phyloP scores from a whole-genome alignment of 2,329 filamentous ascomycete genomes.

The Penicillium sp. region DNA sequence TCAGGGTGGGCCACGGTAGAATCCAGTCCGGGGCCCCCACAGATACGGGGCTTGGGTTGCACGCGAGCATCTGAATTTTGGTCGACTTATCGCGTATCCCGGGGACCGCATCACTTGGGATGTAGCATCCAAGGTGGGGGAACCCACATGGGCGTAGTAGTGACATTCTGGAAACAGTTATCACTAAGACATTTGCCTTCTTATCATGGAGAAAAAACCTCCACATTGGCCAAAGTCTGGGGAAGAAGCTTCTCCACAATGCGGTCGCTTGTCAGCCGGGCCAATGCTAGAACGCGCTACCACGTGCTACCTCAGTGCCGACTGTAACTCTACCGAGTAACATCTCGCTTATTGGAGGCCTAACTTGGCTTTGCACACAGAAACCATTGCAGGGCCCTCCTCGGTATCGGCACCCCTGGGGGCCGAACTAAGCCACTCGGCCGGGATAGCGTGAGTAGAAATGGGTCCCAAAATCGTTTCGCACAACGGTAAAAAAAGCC shows the following conservation, averaged over 20 bases:
- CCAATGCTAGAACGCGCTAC: background rate
- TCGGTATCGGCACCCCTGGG: background rate
- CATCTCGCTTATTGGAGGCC: background rate
- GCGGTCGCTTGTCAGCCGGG: constrained; percentile 5
- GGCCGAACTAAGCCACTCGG: background rate
- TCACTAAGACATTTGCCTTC: background rate
- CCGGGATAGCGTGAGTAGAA: background rate
- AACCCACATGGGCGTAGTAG: background rate
- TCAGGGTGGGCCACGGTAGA: background rate
- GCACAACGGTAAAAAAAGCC: background rate
- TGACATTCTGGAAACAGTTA: background rate
- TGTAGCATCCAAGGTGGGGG: background rate
- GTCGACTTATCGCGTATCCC: background rate
- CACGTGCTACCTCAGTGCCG: background rate
- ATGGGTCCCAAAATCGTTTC: background rate
- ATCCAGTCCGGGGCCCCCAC: background rate
- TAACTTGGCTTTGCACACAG: background rate
- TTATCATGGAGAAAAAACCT: background rate
- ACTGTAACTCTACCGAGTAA: constrained; percentile 16
- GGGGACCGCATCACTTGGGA: background rate
- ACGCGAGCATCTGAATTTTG: background rate
- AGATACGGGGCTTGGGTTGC: background rate
- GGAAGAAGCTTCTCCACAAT: constrained; percentile 9
- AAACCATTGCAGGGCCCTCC: background rate
- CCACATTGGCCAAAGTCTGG: constrained; percentile 13